Evolutionary conservation across 2,329 filamentous ascomycete genomes (phyloP).

Genomic region (Nigrospora sphaerica): DNA sequence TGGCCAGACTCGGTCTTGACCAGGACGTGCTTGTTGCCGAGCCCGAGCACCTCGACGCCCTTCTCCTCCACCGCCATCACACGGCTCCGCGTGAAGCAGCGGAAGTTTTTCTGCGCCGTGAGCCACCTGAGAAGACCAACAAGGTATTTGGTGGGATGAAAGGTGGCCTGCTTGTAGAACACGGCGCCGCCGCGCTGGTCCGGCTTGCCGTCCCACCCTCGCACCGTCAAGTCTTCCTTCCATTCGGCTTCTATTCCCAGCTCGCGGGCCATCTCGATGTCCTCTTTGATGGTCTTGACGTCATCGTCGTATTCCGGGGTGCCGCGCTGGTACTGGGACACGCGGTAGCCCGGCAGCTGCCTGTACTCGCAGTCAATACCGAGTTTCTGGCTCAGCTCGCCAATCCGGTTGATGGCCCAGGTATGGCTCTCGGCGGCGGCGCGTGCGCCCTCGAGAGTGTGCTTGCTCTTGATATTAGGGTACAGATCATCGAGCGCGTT

Average conservation of each 20-base stretch:
- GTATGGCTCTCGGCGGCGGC: slow-evolving; percentile 44
- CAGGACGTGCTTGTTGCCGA: slow-evolving; percentile 36
- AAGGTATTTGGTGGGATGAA: slow-evolving; percentile 51
- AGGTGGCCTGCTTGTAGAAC: slow-evolving; percentile 40
- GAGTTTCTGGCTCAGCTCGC: slow-evolving; percentile 38
- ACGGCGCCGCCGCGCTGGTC: slow-evolving; percentile 45
- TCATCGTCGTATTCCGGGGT: slow-evolving; percentile 36
- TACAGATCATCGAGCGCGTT: slow-evolving; percentile 49
- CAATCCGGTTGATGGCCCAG: slow-evolving; percentile 45
- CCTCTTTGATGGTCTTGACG: slow-evolving; percentile 34
- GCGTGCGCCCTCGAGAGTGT: slow-evolving; percentile 39
- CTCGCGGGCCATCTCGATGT: slow-evolving; percentile 33
- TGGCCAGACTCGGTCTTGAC: slow-evolving; percentile 38
- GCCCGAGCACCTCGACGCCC: slow-evolving; percentile 33
- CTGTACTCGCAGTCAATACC: slow-evolving; percentile 51
- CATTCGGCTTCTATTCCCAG: slow-evolving; percentile 35
- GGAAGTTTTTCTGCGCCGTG: slow-evolving; percentile 41
- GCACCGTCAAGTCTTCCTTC: slow-evolving; percentile 35
- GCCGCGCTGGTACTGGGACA: slow-evolving; percentile 38
- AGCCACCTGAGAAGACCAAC: slow-evolving; percentile 45
- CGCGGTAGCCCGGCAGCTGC: slow-evolving; percentile 36
- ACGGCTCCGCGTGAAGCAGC: slow-evolving; percentile 43
- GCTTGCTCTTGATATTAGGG: slow-evolving; percentile 40
- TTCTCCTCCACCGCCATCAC: slow-evolving; percentile 39
- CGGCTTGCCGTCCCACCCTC: slow-evolving; percentile 41